Evolutionary conservation across 352 stramenopile species (phyloP).

Genomic region (Hyaloperonospora arabidopsidis): DNA sequence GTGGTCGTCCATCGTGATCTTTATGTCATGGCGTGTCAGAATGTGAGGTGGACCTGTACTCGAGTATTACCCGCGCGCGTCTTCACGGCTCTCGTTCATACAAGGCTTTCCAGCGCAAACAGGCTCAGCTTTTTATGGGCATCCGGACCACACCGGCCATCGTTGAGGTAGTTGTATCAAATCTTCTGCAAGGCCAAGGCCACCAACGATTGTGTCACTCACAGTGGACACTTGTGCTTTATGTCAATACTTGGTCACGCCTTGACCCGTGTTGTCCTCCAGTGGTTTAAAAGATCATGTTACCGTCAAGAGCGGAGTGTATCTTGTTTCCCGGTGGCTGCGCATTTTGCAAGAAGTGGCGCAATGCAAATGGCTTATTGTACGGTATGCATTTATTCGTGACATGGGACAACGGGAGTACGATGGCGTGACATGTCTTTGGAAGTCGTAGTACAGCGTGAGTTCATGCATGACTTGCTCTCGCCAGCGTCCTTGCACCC

Average conservation of each 20-base stretch:
- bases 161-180: too few species aligned
- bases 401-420: slow-evolving; percentile 35
- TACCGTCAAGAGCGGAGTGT: slow-evolving; percentile 33
- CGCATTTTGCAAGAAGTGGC: slow-evolving; percentile 41
- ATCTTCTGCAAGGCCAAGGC: too few species aligned
- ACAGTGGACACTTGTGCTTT: not conserved
- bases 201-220: too few species aligned
- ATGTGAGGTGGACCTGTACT: slow-evolving; percentile 53
- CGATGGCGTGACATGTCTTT: slow-evolving; percentile 39
- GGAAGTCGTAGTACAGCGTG: slow-evolving; percentile 49
- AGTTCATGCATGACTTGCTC: slow-evolving; percentile 27
- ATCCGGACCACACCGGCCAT: too few species aligned
- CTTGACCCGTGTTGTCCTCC: slow-evolving; percentile 33
- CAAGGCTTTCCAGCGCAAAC: too few species aligned
- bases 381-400: slow-evolving; percentile 42
- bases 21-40: slow-evolving; percentile 41
- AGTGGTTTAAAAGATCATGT: slow-evolving; percentile 42
- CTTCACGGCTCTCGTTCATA: slow-evolving; percentile 11
- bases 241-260: slow-evolving; percentile 37
- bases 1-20: slow-evolving; percentile 20
- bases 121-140: too few species aligned
- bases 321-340: slow-evolving; percentile 30
- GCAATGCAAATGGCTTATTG: slow-evolving; percentile 48
- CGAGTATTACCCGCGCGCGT: slow-evolving; percentile 37
- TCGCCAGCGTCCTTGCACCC: slow-evolving; percentile 3